Percentiles rank a stretch among this genome's conserved stretches.
Conservation (phyloP, 2,329 filamentous ascomycete genomes). For the Colletotrichum sp. region DNA sequence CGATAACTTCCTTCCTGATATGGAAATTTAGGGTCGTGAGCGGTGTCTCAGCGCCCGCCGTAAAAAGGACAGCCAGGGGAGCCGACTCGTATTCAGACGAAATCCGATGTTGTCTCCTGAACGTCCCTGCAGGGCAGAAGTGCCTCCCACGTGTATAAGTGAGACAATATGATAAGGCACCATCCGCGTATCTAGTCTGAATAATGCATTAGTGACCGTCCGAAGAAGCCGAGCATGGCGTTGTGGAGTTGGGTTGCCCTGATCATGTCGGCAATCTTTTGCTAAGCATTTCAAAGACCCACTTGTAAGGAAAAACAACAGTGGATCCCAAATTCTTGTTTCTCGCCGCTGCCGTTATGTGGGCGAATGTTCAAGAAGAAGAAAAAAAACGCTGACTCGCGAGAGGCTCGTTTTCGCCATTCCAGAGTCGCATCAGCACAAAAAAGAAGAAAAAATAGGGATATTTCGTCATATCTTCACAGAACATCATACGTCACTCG, state of each 20-base stretch:
- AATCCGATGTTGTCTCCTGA: not conserved
- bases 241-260: not conserved
- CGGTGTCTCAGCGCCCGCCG: not conserved
- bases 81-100: not conserved
- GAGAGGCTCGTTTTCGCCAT: not conserved
- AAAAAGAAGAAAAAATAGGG: not conserved
- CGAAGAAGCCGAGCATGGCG: not conserved
- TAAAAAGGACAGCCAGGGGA: not conserved
- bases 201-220: not conserved
- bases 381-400: not conserved
- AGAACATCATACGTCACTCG: not conserved
- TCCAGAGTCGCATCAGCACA: not conserved
- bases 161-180: not conserved
- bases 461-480: not conserved
- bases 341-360: not conserved
- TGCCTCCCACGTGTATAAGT: not conserved
- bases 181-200: not conserved
- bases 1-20: not conserved
- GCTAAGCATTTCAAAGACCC: not conserved
- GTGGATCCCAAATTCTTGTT: not conserved
- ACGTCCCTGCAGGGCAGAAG: not conserved
- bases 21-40: not conserved
- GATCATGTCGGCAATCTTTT: not conserved
- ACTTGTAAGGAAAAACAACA: not conserved
- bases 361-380: not conserved